Evolutionary conservation across 495 filamentous ascomycete species (phyloP), one percentile per base, ranked within the genome.

Genomic region (Massariosphaeria phaeospora): DNA sequence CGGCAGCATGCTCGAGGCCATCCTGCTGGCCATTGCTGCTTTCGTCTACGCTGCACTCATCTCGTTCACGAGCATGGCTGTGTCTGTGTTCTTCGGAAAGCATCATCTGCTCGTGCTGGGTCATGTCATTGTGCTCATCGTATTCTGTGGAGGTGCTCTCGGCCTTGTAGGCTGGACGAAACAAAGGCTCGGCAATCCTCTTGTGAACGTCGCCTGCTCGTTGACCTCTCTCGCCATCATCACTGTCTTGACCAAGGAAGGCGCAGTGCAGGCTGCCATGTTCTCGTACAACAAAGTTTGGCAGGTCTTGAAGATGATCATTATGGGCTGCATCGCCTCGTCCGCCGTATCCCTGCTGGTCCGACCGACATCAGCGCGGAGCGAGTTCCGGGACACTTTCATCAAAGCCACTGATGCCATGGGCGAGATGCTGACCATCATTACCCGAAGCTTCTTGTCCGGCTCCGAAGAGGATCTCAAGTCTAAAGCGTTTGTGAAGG

Each of bases 121-220:
- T 0, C 90, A 96, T 72, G 79, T 77, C 3, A 69, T 98, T 25
- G 84, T 97, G 13, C 73, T 98, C 27, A 71, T 90, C 43, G 76
- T 96, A 1, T 96, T 96, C 66, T 86, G 89, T 61, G 93, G 88
- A 10, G 91, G 86, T 33, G 91, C 89, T 0, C 73, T 96, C 31
- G 93, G 93, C 1, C 84, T 95, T 61, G 80, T 96, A 7, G 93
- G 89, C 43, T 97, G 93, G 89, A 79, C 83, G 20, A 98, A 98
- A 71, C 91, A 96, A 68, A 81, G 74, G 57, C 76, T 91, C 51
- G 85, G 84, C 26, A 83, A 91, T 66, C 91, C 93, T 8, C 71
- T 96, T 15, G 89, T 96, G 49, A 91, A 90, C 63, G 88, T 95
- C 31, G 90, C 89, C 18, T 91, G 87, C 67, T 95, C 90, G 20